A percentile compares a stretch with the other conserved stretches of the same genome.
These are phyloP conservation scores for Pedinophyceae sp. DNA, from an alignment of 139 green algal species.

Conservation along the genomic window DNA sequence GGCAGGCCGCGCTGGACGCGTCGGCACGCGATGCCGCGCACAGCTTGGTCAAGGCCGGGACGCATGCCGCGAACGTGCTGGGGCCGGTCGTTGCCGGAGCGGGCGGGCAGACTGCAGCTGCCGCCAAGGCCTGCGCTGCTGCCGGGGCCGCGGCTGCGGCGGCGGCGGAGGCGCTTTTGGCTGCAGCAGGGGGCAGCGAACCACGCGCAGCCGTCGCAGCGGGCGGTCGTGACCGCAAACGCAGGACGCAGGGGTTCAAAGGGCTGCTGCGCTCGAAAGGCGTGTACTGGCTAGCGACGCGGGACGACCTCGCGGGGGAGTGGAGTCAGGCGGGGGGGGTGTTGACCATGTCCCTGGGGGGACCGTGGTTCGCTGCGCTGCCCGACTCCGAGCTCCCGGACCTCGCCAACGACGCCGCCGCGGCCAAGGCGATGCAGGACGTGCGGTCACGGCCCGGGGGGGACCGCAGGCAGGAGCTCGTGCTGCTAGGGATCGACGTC, in stretches of 20 bases:
- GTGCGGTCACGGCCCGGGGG: no score
- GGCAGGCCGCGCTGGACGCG: neutral
- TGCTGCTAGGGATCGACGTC: no score
- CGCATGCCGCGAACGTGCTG: neutral
- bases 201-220: neutral
- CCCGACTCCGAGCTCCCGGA: no score
- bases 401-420: no score
- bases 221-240: neutral
- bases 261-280: conserved; percentile 53
- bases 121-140: neutral
- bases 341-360: conserved; percentile 27
- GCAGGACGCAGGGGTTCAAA: conserved; percentile 14
- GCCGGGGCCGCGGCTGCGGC: conserved; percentile 1
- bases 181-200: conserved; percentile 2
- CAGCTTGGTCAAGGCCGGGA: no score
- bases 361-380: no score
- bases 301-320: conserved; percentile 35
- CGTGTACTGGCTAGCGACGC: conserved; percentile 44
- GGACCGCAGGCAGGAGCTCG: no score
- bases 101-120: neutral
- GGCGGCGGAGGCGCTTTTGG: conserved; percentile 3
- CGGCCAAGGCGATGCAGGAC: no score
- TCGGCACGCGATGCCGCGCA: neutral
- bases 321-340: conserved; percentile 47
- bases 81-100: neutral